Percentiles rank a stretch among this genome's conserved stretches.
Evolutionary conservation across 2,329 filamentous ascomycete genomes (phyloP).

Genomic region (Zymoseptoria brevis): DNA sequence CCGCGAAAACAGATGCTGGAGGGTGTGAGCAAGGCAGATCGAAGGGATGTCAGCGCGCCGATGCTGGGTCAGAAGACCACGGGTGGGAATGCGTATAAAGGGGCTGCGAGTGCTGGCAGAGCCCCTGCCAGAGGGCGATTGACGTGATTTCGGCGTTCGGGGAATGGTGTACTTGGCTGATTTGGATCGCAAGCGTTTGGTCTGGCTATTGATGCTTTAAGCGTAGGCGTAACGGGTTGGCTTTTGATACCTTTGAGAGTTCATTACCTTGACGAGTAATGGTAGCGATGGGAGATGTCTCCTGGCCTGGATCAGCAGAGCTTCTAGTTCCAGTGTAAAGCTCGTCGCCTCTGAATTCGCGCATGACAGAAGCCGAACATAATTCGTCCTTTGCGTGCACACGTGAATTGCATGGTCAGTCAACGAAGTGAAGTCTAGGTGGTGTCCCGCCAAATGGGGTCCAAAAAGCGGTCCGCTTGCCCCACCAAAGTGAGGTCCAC

Average conservation of each 20-base stretch:
- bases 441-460: not conserved
- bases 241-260: not conserved
- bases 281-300: not conserved
- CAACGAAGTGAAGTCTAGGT: too few species aligned
- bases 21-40: constrained; percentile 35
- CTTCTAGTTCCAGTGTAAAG: not conserved
- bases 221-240: not conserved
- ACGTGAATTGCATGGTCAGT: too few species aligned
- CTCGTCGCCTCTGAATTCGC: not conserved
- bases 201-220: not conserved
- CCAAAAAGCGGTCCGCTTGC: not conserved
- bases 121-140: not conserved
- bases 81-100: not conserved
- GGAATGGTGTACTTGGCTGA: not conserved
- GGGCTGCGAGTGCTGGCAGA: not conserved
- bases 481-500: not conserved
- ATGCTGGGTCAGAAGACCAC: constrained; percentile 21
- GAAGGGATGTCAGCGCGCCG: constrained; percentile 43
- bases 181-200: not conserved
- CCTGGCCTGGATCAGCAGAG: not conserved
- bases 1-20: constrained; percentile 52
- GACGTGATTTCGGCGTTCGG: not conserved
- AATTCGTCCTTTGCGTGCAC: too few species aligned
- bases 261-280: not conserved
- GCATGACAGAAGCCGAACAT: not conserved